Evolutionary conservation across 257 asterid species (phyloP), one percentile per base, ranked within the genome.

Genomic region (Salvia miltiorrhiza): DNA sequence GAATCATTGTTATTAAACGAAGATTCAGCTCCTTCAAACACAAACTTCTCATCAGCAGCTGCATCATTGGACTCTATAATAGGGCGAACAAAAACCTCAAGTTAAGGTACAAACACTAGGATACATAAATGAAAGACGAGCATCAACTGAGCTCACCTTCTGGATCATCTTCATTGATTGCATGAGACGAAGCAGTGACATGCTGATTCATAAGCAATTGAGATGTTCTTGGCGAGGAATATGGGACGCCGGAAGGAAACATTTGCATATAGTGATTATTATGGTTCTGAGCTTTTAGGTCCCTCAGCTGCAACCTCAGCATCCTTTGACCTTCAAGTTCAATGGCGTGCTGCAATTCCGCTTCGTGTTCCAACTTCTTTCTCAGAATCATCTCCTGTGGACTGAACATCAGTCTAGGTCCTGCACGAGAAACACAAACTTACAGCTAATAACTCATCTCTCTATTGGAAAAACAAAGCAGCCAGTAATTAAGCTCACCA

Each of bases 271-370:
- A 83, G 47, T 77, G 87, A 72, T 67, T 76, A 63, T 56, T 73
- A 57, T 74, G 79, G 17, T 79, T 85, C 35, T 70, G 84, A 64
- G 81, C 81, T 70, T 84, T 81, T 54, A 78, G 47, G 77, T 88
- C 93, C 86, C 90, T 81, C 3, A 89, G 80, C 58, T 87, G 95
- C 81, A 92, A 65, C 70, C 79, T 84, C 95, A 87, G 79, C 77
- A 92, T 73, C 48, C 94, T 86, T 82, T 89, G 89, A 7, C 93
- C 89, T 61, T 89, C 95, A 54, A 92, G 82, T 63, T 89, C 95
- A 71, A 92, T 81, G 7, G 88, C 90, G 55, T 85, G 90, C 82
- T 89, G 95, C 62, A 87, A 75, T 50, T 89, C 96, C 2, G 82
- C 88, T 63, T 87, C 90, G 59, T 87, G 87, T 77, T 92, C 96